Evolutionary conservation across 345 rosid genomes (phyloP).

Genomic region (Salix viminalis): DNA sequence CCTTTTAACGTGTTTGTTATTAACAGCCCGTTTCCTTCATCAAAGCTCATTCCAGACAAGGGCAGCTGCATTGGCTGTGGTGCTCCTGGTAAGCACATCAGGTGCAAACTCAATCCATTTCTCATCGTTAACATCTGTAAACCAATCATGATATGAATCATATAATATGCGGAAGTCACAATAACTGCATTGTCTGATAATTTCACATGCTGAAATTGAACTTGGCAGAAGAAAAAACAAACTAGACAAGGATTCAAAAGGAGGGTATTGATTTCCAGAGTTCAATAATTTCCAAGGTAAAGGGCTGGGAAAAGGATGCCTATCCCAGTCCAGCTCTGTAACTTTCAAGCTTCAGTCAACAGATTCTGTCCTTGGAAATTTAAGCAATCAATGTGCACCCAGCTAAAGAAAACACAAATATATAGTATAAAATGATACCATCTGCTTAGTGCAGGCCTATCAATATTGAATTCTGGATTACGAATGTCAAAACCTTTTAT

Average conservation of each 20-base stretch:
- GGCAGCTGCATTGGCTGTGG: conserved; percentile 40
- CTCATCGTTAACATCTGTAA: conserved; percentile 59
- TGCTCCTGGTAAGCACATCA: conserved; percentile 49
- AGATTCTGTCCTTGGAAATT: not conserved
- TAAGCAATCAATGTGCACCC: not conserved
- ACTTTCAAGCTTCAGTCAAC: not conserved
- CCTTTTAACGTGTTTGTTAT: conserved; percentile 24
- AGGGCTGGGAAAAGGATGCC: too few relatives aligned
- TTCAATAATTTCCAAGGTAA: too few relatives aligned
- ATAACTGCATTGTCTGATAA: not conserved
- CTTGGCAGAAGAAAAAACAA: not conserved
- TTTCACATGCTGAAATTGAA: not conserved
- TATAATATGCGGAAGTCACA: not conserved
- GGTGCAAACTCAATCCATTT: conserved; percentile 52
- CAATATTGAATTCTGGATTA: not conserved
- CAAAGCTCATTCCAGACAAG: conserved; percentile 34
- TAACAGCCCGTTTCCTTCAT: conserved; percentile 35
- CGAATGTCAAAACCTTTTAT: not conserved
- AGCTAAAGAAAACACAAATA: not conserved
- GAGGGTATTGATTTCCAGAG: too few relatives aligned
- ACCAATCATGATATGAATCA: conserved; percentile 13
- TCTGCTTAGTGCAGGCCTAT: not conserved
- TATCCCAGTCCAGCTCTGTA: not conserved
- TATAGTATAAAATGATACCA: not conserved
- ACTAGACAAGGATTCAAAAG: too few relatives aligned